Evolutionary conservation across 495 filamentous ascomycete species (phyloP).

Genomic region (Daldinia loculata): DNA sequence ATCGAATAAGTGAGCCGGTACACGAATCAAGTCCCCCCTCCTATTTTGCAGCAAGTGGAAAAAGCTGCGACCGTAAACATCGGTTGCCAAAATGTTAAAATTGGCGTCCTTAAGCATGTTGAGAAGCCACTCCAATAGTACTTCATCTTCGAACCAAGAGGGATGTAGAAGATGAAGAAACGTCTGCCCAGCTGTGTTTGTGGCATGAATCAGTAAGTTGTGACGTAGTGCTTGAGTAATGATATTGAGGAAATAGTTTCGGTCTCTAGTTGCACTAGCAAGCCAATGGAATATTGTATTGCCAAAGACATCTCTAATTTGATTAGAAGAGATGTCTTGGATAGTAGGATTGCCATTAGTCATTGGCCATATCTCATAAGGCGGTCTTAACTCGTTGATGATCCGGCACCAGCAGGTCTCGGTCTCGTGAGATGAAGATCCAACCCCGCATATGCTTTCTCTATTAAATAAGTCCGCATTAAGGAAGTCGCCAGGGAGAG

Average conservation of each 20-base stretch:
- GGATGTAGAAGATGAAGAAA: slow-evolving; percentile 58
- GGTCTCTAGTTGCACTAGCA: slow-evolving; percentile 45
- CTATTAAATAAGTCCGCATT: slow-evolving; percentile 37
- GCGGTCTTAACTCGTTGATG: slow-evolving; percentile 30
- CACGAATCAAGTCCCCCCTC: slow-evolving; percentile 20
- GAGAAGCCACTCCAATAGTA: slow-evolving; percentile 44
- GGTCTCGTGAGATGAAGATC: slow-evolving; percentile 43
- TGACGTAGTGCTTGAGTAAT: slow-evolving; percentile 28
- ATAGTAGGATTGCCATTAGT: background rate
- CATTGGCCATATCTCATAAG: slow-evolving; percentile 30
- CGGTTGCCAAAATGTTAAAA: slow-evolving; percentile 49
- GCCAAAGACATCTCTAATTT: slow-evolving; percentile 49
- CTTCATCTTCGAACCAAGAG: slow-evolving; percentile 48
- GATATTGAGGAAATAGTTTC: slow-evolving; percentile 45
- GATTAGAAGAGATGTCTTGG: slow-evolving; percentile 13
- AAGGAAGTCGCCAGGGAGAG: slow-evolving; percentile 54
- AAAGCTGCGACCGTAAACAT: slow-evolving; percentile 57
- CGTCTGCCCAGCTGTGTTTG: slow-evolving; percentile 57
- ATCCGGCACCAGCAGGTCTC: slow-evolving; percentile 54
- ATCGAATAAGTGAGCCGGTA: slow-evolving; percentile 30
- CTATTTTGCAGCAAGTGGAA: slow-evolving; percentile 49
- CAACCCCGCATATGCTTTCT: slow-evolving; percentile 42
- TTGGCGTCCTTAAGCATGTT: slow-evolving; percentile 32
- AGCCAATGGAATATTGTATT: slow-evolving; percentile 58
- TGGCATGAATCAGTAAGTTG: slow-evolving; percentile 20